Evolutionary conservation across 2,329 filamentous ascomycete species (phyloP).

Genomic region (Sporothrix pallida): DNA sequence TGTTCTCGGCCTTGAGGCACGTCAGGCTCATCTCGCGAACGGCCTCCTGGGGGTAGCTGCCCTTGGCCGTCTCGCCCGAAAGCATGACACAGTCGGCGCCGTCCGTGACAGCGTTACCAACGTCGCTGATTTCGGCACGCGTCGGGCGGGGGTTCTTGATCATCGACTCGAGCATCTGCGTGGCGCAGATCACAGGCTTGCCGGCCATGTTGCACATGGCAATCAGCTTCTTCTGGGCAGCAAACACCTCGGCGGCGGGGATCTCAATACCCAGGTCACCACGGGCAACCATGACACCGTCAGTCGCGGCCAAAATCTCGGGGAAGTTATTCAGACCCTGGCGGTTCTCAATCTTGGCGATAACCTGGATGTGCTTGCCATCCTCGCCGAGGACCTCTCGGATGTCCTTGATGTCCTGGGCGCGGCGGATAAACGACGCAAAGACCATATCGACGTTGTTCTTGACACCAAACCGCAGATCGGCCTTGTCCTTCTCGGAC

Average conservation of each 20-base stretch:
- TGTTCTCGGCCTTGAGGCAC: slow-evolving; percentile 94
- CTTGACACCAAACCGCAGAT: slow-evolving; percentile 95
- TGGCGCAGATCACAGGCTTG: slow-evolving; percentile 98
- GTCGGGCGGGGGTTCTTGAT: slow-evolving; percentile 99
- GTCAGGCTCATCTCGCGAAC: slow-evolving; percentile 99
- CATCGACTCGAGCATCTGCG: slow-evolving; percentile 99
- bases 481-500: slow-evolving; percentile 96
- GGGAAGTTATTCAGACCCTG: slow-evolving; percentile 99
- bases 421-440: slow-evolving; percentile 95
- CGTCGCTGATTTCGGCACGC: slow-evolving; percentile 96
- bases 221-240: slow-evolving; percentile 99
- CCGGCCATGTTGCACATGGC: slow-evolving; percentile 99
- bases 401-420: slow-evolving; percentile 90
- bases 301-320: slow-evolving; percentile 93
- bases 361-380: slow-evolving; percentile 97
- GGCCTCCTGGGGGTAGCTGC: slow-evolving; percentile 88
- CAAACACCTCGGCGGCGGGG: slow-evolving; percentile 96
- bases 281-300: slow-evolving; percentile 99
- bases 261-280: slow-evolving; percentile 99
- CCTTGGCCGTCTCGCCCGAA: slow-evolving; percentile 98
- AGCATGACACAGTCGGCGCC: slow-evolving; percentile 99
- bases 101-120: slow-evolving; percentile 96
- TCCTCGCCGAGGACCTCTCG: slow-evolving; percentile 88
- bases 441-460: slow-evolving; percentile 99
- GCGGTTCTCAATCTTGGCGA: slow-evolving; percentile 99